A percentile compares a stretch with the other conserved stretches of the same genome.
These are phyloP conservation scores for Backusella psychrophila DNA, from an alignment of 192 early-diverging fungal genomes.

Conservation along the genomic window DNA sequence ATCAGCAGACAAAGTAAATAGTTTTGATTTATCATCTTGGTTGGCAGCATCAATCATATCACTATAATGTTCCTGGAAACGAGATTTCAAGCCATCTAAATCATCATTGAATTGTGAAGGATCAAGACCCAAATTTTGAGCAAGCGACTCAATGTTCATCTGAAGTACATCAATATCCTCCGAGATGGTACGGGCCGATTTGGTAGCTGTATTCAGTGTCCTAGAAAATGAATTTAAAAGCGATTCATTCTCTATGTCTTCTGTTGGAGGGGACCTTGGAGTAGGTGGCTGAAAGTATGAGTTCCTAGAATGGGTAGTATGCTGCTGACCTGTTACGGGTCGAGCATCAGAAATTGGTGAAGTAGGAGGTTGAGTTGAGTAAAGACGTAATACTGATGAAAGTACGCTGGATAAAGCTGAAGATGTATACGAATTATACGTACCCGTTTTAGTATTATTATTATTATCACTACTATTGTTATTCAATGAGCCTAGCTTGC, in stretches of 20 bases:
- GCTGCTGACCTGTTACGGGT: neutral
- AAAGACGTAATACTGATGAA: slow-evolving; percentile 8
- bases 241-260: neutral
- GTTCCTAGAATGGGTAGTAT: neutral
- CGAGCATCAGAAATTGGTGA: neutral
- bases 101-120: slow-evolving; percentile 15
- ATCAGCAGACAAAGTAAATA: neutral
- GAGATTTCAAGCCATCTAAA: neutral
- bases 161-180: slow-evolving; percentile 26
- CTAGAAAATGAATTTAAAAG: slow-evolving; percentile 12
- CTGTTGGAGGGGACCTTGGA: neutral
- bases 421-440: slow-evolving; percentile 1
- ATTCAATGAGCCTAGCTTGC: neutral
- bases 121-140: slow-evolving; percentile 23
- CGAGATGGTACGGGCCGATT: slow-evolving; percentile 25
- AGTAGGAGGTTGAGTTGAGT: slow-evolving; percentile 7
- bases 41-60: slow-evolving; percentile 3
- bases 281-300: neutral
- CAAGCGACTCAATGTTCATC: slow-evolving; percentile 21
- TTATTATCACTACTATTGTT: neutral
- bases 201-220: slow-evolving; percentile 17
- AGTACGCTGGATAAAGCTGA: slow-evolving; percentile 6
- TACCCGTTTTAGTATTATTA: neutral
- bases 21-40: neutral
- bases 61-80: slow-evolving; percentile 13